Evolutionary conservation across 2,329 filamentous ascomycete genomes (phyloP).

Genomic region (Pezizomycotina sp.): DNA sequence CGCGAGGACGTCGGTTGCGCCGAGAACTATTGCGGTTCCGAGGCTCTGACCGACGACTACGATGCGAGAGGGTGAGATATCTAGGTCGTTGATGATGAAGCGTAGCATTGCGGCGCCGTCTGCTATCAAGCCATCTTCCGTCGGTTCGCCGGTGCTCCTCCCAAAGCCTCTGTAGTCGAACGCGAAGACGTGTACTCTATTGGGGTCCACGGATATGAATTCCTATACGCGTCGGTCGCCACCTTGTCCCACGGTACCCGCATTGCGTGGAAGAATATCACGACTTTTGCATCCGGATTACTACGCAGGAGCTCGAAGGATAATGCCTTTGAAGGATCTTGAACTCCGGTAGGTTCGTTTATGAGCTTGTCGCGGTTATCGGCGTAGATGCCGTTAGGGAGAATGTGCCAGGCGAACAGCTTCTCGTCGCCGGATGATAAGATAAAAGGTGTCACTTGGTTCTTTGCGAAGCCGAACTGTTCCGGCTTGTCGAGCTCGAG

Average conservation of each 20-base stretch:
- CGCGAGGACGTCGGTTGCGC: constrained; percentile 54
- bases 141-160: constrained; percentile 59
- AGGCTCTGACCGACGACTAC: constrained; percentile 74
- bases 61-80: constrained; percentile 53
- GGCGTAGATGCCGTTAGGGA: constrained; percentile 61
- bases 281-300: constrained; percentile 46
- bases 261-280: constrained; percentile 55
- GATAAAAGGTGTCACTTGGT: constrained; percentile 76
- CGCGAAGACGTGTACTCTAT: constrained; percentile 60
- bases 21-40: constrained; percentile 68
- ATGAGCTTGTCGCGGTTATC: constrained; percentile 50
- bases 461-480: constrained; percentile 75
- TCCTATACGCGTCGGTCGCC: constrained; percentile 64
- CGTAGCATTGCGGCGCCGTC: constrained; percentile 60
- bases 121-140: constrained; percentile 62
- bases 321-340: constrained; percentile 39
- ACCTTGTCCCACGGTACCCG: constrained; percentile 68
- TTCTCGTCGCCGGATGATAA: constrained; percentile 59
- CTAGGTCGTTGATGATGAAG: constrained; percentile 49
- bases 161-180: constrained; percentile 88
- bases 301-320: constrained; percentile 46
- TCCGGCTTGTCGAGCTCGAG: constrained; percentile 60
- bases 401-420: constrained; percentile 78
- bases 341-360: constrained; percentile 36
- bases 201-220: constrained; percentile 52